Evolutionary conservation across 345 rosid species (phyloP).

Genomic region (Euphorbia peplus): DNA sequence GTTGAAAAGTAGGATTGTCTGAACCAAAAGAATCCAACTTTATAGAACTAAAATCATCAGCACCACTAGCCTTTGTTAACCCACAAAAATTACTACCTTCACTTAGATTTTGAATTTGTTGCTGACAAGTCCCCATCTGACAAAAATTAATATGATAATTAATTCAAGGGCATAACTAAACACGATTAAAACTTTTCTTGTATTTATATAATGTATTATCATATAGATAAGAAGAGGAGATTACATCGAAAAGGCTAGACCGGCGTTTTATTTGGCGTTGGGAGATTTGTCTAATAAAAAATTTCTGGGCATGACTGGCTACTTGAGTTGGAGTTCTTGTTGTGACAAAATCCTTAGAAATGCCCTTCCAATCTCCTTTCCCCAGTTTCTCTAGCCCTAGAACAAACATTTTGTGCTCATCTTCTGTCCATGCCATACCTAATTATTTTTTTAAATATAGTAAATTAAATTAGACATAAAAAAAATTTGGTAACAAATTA

Average conservation of each 20-base stretch:
- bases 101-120: neutral
- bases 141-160: neutral
- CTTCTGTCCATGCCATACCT: slow-evolving; percentile 38
- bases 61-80: neutral
- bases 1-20: neutral
- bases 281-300: slow-evolving; percentile 28
- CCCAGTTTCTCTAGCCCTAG: slow-evolving; percentile 33
- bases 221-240: neutral
- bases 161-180: no score
- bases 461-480: no score
- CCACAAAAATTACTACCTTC: slow-evolving; percentile 3
- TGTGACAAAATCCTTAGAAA: slow-evolving; percentile 32
- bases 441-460: neutral
- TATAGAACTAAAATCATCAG: neutral
- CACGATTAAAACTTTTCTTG: no score
- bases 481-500: no score
- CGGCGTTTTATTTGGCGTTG: slow-evolving; percentile 18
- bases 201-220: no score
- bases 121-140: slow-evolving; percentile 15
- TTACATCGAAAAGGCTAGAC: slow-evolving; percentile 33
- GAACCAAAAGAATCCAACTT: slow-evolving; percentile 1
- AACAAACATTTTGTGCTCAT: slow-evolving; percentile 31
- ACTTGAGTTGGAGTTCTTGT: slow-evolving; percentile 43
- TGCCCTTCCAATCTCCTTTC: slow-evolving; percentile 43
- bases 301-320: slow-evolving; percentile 42